Conservation (phyloP, 2,329 filamentous ascomycete species). For the Didymella pinodella region DNA sequence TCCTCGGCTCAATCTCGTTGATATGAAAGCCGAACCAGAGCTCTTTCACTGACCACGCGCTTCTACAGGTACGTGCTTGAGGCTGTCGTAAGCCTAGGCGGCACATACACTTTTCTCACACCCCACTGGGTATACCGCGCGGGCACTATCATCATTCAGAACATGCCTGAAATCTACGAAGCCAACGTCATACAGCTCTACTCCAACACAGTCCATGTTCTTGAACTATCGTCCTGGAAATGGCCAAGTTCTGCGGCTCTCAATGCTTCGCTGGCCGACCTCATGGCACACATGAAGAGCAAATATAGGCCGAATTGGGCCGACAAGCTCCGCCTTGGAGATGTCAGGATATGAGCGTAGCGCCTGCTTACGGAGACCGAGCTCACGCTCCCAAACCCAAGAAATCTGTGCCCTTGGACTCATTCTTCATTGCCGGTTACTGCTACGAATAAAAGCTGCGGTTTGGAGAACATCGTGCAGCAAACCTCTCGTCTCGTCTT, state of each 20-base stretch:
- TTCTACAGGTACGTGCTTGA: conserved; percentile 32
- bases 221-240: conserved; percentile 45
- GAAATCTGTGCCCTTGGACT: neutral
- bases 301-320: conserved; percentile 41
- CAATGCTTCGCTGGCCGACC: conserved; percentile 38
- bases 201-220: conserved; percentile 46
- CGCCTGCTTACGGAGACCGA: neutral
- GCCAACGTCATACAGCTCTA: conserved; percentile 47
- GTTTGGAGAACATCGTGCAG: neutral
- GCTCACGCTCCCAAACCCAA: neutral
- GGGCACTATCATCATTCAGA: conserved; percentile 44
- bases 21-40: neutral
- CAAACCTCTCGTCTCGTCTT: neutral
- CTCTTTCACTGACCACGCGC: neutral
- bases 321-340: conserved; percentile 35
- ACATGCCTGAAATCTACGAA: conserved; percentile 40
- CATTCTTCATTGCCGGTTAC: neutral
- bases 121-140: conserved; percentile 50
- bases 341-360: conserved; percentile 38
- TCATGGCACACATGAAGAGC: conserved; percentile 46
- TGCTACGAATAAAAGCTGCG: neutral
- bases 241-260: conserved; percentile 46
- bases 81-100: conserved; percentile 41
- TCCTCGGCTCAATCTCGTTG: neutral
- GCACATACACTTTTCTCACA: conserved; percentile 44